phyloP scores from a whole-genome alignment of 2,329 filamentous ascomycete species.

The Gaeumannomyces tritici region DNA sequence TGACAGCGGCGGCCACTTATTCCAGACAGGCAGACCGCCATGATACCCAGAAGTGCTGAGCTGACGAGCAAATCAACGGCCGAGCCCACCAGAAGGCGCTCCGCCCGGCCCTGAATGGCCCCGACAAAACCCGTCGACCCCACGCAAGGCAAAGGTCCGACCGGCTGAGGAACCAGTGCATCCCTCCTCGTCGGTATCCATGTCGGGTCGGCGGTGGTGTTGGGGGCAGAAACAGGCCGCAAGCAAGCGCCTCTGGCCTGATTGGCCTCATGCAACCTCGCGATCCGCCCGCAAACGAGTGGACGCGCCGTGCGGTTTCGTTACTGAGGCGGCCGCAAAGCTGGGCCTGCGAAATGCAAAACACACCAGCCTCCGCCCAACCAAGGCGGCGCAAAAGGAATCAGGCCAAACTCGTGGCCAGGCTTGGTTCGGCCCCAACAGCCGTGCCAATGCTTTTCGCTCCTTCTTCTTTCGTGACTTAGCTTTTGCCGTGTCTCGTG shows the following conservation, averaged over 20 bases:
- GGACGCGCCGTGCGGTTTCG: neutral
- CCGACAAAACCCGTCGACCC: too few species aligned
- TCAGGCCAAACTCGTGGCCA: neutral
- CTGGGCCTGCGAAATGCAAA: neutral
- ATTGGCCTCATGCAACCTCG: neutral
- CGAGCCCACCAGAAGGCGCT: too few species aligned
- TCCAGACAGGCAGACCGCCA: too few species aligned
- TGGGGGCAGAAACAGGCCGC: neutral
- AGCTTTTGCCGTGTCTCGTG: neutral
- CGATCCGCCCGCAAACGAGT: neutral
- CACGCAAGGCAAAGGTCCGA: neutral
- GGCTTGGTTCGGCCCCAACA: neutral
- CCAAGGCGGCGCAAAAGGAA: neutral
- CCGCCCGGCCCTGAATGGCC: too few species aligned
- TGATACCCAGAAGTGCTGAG: too few species aligned
- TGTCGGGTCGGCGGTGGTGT: neutral
- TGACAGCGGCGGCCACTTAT: too few species aligned
- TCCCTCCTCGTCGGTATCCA: neutral
- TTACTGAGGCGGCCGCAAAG: neutral
- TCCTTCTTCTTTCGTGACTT: neutral
- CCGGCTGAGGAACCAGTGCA: neutral
- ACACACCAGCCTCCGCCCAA: neutral
- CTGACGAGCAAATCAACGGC: too few species aligned
- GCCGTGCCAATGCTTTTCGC: neutral
- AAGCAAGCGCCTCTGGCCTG: neutral